Base-by-base conservation (phyloP, 2,329 filamentous ascomycete genomes). In the Aspergillus caelatus region DNA sequence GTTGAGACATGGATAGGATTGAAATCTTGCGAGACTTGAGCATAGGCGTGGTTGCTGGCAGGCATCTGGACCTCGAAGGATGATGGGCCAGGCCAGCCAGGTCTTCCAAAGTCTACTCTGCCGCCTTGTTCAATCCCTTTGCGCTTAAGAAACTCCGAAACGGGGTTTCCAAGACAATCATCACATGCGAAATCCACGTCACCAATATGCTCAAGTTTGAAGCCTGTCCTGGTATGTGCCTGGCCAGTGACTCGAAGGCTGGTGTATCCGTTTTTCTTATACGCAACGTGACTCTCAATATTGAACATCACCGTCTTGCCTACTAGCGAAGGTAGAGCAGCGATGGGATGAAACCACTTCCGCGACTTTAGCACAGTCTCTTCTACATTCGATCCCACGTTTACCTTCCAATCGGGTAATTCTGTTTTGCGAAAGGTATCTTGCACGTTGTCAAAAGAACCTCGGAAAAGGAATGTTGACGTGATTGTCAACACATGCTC, bases 1-100 rank as follows among this genome's bases (percentile, higher is more conserved):
- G 93, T 89, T 16, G 94, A 97, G 50, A 97, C 94, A 84, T 98
- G 94, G 66, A 98, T 98, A 16, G 94, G 94, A 80, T 98, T 98
- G 86, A 91, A 97, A 77, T 98, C 94, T 56, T 93, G 94, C 58
- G 94, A 98, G 14, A 97, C 93, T 70, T 92, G 91, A 64, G 94
- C 94, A 74, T 98, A 98, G 28, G 91, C 94, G 83, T 97, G 93
- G 80, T 98, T 98, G 62, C 92, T 96, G 23, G 92, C 89, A 60
- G 94, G 94, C 9, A 94, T 94, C 74, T 92, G 93, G 48, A 97
- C 85, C 67, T 90, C 88, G 64, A 98, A 85, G 2, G 62, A 60
- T 6, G 62, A 65, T 16, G 34, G 61, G 9, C 63, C 59, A 4
- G 41, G 9, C 66, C 63, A 68, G 12, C 63, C 63, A 10, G 65